Conservation (phyloP, 2,329 filamentous ascomycete species). For the Acephala macrosclerotiorum region DNA sequence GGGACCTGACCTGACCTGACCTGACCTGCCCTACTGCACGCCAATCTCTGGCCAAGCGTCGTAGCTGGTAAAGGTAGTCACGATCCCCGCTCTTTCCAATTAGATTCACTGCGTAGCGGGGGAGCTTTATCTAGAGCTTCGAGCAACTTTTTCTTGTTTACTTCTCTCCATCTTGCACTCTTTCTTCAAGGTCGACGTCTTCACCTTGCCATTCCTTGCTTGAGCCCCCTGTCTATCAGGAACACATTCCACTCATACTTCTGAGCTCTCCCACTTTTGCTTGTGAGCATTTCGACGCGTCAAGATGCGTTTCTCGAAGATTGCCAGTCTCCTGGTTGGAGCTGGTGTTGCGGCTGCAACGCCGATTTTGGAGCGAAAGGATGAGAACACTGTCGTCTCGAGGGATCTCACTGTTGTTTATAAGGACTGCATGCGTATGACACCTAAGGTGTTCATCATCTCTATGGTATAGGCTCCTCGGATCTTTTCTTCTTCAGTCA, state of each 20-base stretch:
- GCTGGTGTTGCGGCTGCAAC: conserved; percentile 17
- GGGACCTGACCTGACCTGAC: too few relatives aligned
- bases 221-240: neutral
- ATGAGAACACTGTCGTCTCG: conserved; percentile 15
- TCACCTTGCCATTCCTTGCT: neutral
- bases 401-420: conserved; percentile 26
- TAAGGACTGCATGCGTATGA: conserved; percentile 25
- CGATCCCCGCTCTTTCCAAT: neutral
- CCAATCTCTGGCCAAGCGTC: neutral
- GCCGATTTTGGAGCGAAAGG: conserved; percentile 20
- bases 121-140: conserved; percentile 24
- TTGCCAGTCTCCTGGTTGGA: conserved; percentile 20
- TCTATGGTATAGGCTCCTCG: conserved; percentile 58
- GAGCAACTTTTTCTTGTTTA: conserved; percentile 4
- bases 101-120: neutral
- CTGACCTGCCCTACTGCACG: neutral
- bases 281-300: neutral
- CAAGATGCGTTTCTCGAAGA: conserved; percentile 18
- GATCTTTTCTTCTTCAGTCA: neutral
- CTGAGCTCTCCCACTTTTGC: neutral
- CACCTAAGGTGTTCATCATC: conserved; percentile 68
- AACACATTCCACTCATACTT: neutral
- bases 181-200: neutral
- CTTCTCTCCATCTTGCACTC: conserved; percentile 1
- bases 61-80: neutral